Percentiles rank a stretch among this genome's conserved stretches.
phyloP scores from a whole-genome alignment of 768 basidiomycete genomes.

The Termitomyces sp. region DNA sequence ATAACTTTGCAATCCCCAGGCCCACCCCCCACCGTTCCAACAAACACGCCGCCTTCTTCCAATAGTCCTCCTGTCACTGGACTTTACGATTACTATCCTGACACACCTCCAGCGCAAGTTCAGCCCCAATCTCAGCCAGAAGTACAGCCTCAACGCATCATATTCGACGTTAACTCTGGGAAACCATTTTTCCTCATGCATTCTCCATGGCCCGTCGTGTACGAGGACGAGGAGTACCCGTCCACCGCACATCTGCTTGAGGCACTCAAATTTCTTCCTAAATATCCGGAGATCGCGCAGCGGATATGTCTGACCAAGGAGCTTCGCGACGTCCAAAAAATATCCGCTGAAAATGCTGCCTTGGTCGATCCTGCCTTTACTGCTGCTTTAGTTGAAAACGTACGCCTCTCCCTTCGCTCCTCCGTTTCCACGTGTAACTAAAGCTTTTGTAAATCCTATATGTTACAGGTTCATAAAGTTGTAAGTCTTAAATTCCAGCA shows the following conservation, averaged over 20 bases:
- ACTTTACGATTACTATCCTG: not conserved
- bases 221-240: slow-evolving; percentile 51
- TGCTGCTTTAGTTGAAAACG: not conserved
- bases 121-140: not conserved
- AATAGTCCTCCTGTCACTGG: not conserved
- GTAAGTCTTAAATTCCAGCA: slow-evolving; percentile 67
- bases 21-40: not conserved
- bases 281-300: slow-evolving; percentile 41
- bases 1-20: too few species aligned
- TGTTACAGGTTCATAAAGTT: slow-evolving; percentile 60
- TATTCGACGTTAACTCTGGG: slow-evolving; percentile 35
- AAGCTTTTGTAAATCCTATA: not conserved
- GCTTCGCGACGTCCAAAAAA: slow-evolving; percentile 31
- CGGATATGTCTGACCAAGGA: slow-evolving; percentile 39
- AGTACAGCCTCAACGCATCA: slow-evolving; percentile 14
- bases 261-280: slow-evolving; percentile 61
- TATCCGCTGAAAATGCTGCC: slow-evolving; percentile 38
- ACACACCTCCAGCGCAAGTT: not conserved
- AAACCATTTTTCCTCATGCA: slow-evolving; percentile 57
- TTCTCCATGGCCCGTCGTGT: slow-evolving; percentile 58
- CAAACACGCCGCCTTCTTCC: not conserved
- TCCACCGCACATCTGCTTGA: slow-evolving; percentile 74
- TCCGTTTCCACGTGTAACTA: not conserved
- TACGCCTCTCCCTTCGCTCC: not conserved
- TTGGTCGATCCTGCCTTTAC: not conserved